Evolutionary conservation across 768 basidiomycete species (phyloP).

Genomic region (Podaxis pistillaris): DNA sequence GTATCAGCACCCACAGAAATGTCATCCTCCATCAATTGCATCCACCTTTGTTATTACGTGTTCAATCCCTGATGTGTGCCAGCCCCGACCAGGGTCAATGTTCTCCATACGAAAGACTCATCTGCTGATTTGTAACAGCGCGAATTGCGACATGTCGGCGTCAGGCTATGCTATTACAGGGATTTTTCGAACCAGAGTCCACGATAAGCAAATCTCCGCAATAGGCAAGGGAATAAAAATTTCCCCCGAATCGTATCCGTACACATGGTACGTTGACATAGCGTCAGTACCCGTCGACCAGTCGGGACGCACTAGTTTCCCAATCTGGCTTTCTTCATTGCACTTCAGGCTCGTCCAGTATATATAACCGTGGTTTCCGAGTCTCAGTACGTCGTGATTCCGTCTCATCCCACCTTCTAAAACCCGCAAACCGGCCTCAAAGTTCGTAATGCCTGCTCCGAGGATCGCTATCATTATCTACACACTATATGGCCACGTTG

Average conservation of each 20-base stretch:
- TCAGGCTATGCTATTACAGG: not conserved
- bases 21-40: not conserved
- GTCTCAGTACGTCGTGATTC: not conserved
- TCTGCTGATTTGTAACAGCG: not conserved
- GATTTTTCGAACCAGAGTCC: not conserved
- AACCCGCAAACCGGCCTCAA: not conserved
- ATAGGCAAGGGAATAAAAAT: not conserved
- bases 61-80: not conserved
- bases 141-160: not conserved
- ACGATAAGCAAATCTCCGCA: not conserved
- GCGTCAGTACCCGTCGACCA: not conserved
- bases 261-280: not conserved
- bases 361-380: not conserved
- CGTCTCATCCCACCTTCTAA: not conserved
- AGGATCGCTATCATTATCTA: slow-evolving; percentile 73
- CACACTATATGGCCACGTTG: slow-evolving; percentile 73
- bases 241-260: not conserved
- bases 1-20: not conserved
- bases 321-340: not conserved
- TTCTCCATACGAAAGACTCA: not conserved
- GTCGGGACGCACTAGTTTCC: not conserved
- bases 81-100: not conserved
- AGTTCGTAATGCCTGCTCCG: slow-evolving; percentile 41
- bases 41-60: not conserved
- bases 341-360: not conserved